phyloP scores from a whole-genome alignment of 495 filamentous ascomycete species.

The Apiosordaria backusii region DNA sequence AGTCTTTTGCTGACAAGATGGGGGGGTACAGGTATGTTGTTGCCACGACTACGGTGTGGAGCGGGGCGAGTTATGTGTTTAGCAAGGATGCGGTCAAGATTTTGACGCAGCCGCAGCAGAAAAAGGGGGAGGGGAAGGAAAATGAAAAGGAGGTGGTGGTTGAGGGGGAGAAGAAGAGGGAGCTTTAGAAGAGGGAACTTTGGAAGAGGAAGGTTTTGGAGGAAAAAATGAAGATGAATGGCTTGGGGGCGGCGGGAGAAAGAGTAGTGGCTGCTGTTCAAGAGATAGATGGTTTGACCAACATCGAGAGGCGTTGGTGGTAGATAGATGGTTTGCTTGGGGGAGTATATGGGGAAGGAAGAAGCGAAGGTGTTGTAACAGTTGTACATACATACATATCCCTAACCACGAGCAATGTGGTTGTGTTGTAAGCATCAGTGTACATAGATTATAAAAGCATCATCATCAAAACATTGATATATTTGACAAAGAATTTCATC shows the following conservation, averaged over 20 bases:
- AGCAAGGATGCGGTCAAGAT: constrained; percentile 81
- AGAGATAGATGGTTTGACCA: too few relatives aligned
- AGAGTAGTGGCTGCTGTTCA: background rate
- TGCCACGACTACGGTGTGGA: constrained; percentile 78
- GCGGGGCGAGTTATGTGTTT: constrained; percentile 76
- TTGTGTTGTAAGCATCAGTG: too few relatives aligned
- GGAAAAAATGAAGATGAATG: background rate
- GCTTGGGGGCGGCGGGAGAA: background rate
- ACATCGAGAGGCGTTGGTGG: too few relatives aligned
- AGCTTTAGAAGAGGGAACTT: background rate
- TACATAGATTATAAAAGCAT: too few relatives aligned
- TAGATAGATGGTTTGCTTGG: too few relatives aligned
- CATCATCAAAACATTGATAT: too few relatives aligned
- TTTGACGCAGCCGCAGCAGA: constrained; percentile 46
- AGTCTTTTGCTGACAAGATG: constrained; percentile 13
- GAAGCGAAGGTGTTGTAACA: too few relatives aligned
- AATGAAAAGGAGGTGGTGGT: constrained; percentile 26
- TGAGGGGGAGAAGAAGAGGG: constrained; percentile 28
- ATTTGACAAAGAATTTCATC: too few relatives aligned
- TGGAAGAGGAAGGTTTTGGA: background rate
- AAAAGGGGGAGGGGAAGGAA: constrained; percentile 19
- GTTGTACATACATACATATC: too few relatives aligned
- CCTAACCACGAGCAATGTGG: too few relatives aligned
- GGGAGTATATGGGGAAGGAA: too few relatives aligned
- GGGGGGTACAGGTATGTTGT: constrained; percentile 67